These are phyloP conservation scores for Colletotrichum higginsianum DNA, from an alignment of 2,329 filamentous ascomycete species.

Conservation along the genomic window DNA sequence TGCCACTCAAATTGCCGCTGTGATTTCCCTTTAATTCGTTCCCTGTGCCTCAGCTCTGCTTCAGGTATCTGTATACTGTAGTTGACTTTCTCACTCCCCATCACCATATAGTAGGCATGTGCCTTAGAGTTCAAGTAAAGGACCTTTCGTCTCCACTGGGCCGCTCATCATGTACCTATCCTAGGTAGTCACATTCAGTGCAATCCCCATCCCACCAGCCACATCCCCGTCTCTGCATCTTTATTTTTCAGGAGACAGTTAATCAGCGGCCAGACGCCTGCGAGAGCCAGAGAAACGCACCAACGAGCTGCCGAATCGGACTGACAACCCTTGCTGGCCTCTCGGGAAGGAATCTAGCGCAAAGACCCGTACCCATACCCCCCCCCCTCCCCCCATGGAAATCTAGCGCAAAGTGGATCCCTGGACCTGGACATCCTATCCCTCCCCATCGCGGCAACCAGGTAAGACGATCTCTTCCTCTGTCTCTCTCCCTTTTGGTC, in stretches of 20 bases:
- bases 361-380: not conserved
- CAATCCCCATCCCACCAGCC: not conserved
- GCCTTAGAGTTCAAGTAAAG: constrained; percentile 10
- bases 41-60: not conserved
- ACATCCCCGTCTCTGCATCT: constrained; percentile 15
- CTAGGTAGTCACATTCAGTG: too few relatives aligned
- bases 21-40: not conserved
- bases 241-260: not conserved
- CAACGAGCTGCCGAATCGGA: constrained; percentile 10
- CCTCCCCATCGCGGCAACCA: not conserved
- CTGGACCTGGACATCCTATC: not conserved
- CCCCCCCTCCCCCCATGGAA: constrained; percentile 19
- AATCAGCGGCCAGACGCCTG: not conserved
- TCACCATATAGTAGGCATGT: not conserved
- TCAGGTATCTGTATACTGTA: too few relatives aligned
- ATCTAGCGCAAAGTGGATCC: constrained; percentile 32
- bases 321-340: constrained; percentile 18
- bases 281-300: not conserved
- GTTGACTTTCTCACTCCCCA: not conserved
- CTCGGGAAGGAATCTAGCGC: constrained; percentile 31
- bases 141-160: not conserved
- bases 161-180: too few relatives aligned
- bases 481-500: too few relatives aligned
- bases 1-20: too few relatives aligned
- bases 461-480: constrained; percentile 3